A percentile compares a stretch with the other conserved stretches of the same genome.
Evolutionary conservation across 176 grass and related monocot species (phyloP).

Genomic region (Zea mays): Zm-B73-REFERENCE-NAM-5.0 NC_050099.1:246312001-246312500

Average conservation of each 20-base stretch:
- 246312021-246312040: background rate
- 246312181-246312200: background rate
- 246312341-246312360: slow-evolving; percentile 16
- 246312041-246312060: background rate
- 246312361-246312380: slow-evolving; percentile 29
- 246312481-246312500: slow-evolving; percentile 92
- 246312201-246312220: background rate
- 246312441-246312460: slow-evolving; percentile 95
- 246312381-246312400: slow-evolving; percentile 91
- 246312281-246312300: slow-evolving; percentile 92
- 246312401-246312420: slow-evolving; percentile 82
- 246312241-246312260: slow-evolving; percentile 83
- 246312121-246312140: background rate
- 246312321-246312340: slow-evolving; percentile 10
- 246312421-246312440: slow-evolving; percentile 91
- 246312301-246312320: slow-evolving; percentile 57
- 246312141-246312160: background rate
- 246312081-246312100: background rate
- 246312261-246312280: slow-evolving; percentile 85
- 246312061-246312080: background rate
- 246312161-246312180: background rate
- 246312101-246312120: background rate
- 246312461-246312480: slow-evolving; percentile 96
- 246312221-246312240: slow-evolving; percentile 2
- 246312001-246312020: too few species aligned